Conservation (phyloP, 441 rosid species). For the Gossypium schwendimanii region DNA sequence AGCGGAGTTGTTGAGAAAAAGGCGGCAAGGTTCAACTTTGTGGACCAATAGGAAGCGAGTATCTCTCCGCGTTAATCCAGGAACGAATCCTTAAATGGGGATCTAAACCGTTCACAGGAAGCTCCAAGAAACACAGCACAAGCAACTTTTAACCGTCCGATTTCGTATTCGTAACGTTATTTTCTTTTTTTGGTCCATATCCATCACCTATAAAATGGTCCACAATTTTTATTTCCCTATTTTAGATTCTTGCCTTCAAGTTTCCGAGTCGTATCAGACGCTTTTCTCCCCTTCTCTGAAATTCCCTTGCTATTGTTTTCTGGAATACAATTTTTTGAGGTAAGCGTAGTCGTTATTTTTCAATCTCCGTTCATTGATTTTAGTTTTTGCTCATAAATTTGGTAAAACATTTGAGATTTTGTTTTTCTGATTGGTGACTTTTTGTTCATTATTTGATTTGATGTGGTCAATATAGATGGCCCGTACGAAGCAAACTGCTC, state of each 20-base stretch:
- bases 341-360: not conserved
- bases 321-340: not conserved
- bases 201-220: not conserved
- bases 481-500: conserved; percentile 61
- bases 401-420: not conserved
- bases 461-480: conserved; percentile 30
- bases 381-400: not conserved
- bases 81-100: not conserved
- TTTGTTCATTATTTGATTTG: not conserved
- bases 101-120: conserved; percentile 24
- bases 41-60: conserved; percentile 8
- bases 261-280: not conserved
- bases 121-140: conserved; percentile 14
- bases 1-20: not conserved
- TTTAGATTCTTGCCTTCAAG: not conserved
- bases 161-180: not conserved
- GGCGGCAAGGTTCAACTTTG: not conserved
- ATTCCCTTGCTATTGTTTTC: not conserved
- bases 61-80: conserved; percentile 17
- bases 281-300: not conserved
- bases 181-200: not conserved
- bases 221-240: not conserved
- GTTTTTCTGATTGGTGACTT: not conserved
- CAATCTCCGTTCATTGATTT: not conserved
- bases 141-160: conserved; percentile 21